These are phyloP conservation scores for Penicillium sp. DNA, from an alignment of 2,329 filamentous ascomycete species.

Conservation along the genomic window DNA sequence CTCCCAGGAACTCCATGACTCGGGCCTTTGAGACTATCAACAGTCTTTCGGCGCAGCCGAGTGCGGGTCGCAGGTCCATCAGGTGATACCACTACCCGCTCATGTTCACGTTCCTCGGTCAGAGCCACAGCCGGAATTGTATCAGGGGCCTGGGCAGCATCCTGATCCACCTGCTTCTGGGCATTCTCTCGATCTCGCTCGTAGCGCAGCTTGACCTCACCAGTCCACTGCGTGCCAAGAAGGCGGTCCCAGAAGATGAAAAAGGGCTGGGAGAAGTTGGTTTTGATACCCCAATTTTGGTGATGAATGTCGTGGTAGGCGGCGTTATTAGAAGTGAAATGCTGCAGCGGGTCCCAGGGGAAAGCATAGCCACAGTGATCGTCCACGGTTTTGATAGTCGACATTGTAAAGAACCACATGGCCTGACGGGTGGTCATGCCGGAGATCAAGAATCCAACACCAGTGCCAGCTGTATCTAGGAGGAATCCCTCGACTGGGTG, in stretches of 20 bases:
- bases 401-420: slow-evolving; percentile 84
- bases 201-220: slow-evolving; percentile 60
- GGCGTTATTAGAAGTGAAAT: slow-evolving; percentile 90
- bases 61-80: slow-evolving; percentile 28
- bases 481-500: slow-evolving; percentile 93
- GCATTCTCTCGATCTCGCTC: slow-evolving; percentile 56
- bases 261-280: slow-evolving; percentile 50
- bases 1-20: slow-evolving; percentile 41
- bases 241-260: slow-evolving; percentile 93
- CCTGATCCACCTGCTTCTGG: slow-evolving; percentile 56
- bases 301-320: slow-evolving; percentile 98
- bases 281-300: slow-evolving; percentile 97
- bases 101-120: slow-evolving; percentile 16
- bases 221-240: slow-evolving; percentile 78
- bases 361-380: slow-evolving; percentile 97
- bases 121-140: slow-evolving; percentile 17
- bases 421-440: slow-evolving; percentile 82
- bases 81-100: slow-evolving; percentile 26
- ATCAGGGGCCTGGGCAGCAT: slow-evolving; percentile 32
- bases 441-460: slow-evolving; percentile 75
- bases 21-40: slow-evolving; percentile 36
- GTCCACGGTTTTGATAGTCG: slow-evolving; percentile 93
- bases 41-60: slow-evolving; percentile 39
- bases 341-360: slow-evolving; percentile 90
- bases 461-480: slow-evolving; percentile 84